A percentile compares a stretch with the other conserved stretches of the same genome.
phyloP scores from a whole-genome alignment of 2,329 filamentous ascomycete genomes.

The Stachybotrys elegans region DNA sequence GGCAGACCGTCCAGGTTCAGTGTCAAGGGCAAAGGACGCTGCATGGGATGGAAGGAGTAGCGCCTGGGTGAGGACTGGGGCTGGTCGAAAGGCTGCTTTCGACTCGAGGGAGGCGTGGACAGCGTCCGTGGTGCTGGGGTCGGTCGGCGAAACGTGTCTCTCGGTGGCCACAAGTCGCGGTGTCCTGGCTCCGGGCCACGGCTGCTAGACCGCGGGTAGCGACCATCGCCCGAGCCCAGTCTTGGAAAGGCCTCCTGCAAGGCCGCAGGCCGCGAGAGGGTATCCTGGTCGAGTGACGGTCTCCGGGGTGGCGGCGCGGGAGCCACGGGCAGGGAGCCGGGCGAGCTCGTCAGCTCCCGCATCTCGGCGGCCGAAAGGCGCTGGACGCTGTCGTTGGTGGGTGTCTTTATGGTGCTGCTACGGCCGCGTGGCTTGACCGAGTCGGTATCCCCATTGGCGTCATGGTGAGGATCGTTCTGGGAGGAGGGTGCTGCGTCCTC shows the following conservation, averaged over 20 bases:
- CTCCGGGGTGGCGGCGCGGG: conserved; percentile 29
- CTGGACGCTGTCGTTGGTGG: conserved; percentile 38
- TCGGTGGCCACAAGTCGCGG: conserved; percentile 5
- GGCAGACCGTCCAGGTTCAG: conserved; percentile 29
- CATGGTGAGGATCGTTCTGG: conserved; percentile 6
- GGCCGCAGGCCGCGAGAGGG: conserved; percentile 18
- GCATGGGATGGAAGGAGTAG: conserved; percentile 44
- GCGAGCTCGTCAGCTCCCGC: conserved; percentile 50
- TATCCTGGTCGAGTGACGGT: conserved; percentile 33
- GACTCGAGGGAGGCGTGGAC: conserved; percentile 47
- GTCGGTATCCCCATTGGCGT: conserved; percentile 6
- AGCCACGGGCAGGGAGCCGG: conserved; percentile 54
- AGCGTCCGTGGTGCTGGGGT: conserved; percentile 35
- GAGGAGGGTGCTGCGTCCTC: conserved; percentile 8
- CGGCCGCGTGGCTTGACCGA: conserved; percentile 17
- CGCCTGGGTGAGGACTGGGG: conserved; percentile 34
- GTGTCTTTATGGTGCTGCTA: conserved; percentile 24
- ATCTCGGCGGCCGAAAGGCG: conserved; percentile 55
- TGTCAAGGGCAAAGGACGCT: conserved; percentile 39
- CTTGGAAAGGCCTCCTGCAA: no score
- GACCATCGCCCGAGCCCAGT: no score
- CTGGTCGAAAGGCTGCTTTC: conserved; percentile 26
- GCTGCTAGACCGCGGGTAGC: no score
- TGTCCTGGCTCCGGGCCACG: no score
- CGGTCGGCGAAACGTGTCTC: conserved; percentile 23